Evolutionary conservation across 768 basidiomycete species (phyloP), one percentile per base, ranked within the genome.

Genomic region (Sporobolomyces roseus): DNA sequence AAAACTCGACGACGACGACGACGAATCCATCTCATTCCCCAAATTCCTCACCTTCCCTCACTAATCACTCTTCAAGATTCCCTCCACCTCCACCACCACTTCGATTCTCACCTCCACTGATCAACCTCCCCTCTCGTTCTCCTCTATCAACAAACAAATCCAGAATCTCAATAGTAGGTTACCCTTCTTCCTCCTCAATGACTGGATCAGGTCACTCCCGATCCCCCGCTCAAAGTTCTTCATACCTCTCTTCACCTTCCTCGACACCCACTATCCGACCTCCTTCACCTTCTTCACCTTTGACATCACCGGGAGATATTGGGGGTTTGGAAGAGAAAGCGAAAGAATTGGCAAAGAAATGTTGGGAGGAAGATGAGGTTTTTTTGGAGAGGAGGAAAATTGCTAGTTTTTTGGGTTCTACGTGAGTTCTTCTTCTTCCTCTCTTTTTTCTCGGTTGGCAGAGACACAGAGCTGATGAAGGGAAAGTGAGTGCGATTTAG

Each of bases 321-420:
- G n/a, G 33, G 16, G 49, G 67, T n/a, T 9, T 71, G 29, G 75
- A 80, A 55, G 78, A 79, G 60, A 74, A 85, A 65, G 93, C 86
- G 3, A 85, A 85, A 74, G 87, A 87, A 58, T 79, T 90, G 50
- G 93, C 93, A 0, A 79, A 82, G 41, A 84, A 86, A 63, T 93
- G 90, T 78, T 91, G 90, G 84, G 83, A 85, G 36, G 91, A 93
- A 74, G 91, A 98, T 75, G 88, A 88, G 73, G 83, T 83, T 21
- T 93, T 93, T 77, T 78, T 93, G 74, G 82, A 85, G 19, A 87
- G 87, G 76, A 92, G 93, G 75, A 94, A 93, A 81, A 91, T 97
- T 74, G 93, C 94, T 1, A 92, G 96, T 78, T 99, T 91, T 87
- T 83, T 99, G 46, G 96, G 96, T 74, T 88, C 91, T 77, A 80